These are phyloP conservation scores for Nakazawaea sp. DNA, from an alignment of 805 yeast genomes.

Conservation along the genomic window DNA sequence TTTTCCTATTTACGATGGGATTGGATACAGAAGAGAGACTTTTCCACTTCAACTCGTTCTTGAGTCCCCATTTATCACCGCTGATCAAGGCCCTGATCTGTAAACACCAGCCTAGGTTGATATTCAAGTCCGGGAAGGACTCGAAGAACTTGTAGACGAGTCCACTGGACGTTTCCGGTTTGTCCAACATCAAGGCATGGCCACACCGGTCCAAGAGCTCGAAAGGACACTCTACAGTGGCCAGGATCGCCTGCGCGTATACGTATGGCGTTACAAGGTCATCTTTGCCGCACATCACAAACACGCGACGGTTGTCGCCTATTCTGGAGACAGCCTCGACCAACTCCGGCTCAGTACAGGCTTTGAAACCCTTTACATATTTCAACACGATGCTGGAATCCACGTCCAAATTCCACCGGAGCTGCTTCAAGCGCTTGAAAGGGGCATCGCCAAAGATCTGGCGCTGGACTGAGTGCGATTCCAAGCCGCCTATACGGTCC, in stretches of 20 bases:
- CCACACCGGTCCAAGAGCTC: slow-evolving; percentile 45
- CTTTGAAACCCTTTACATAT: slow-evolving; percentile 44
- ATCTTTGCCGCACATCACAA: slow-evolving; percentile 51
- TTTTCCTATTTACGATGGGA: slow-evolving; percentile 26
- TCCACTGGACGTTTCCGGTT: slow-evolving; percentile 61
- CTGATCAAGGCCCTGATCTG: slow-evolving; percentile 53
- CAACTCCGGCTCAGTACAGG: slow-evolving; percentile 38
- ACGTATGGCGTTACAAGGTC: slow-evolving; percentile 50
- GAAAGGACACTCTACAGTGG: slow-evolving; percentile 22
- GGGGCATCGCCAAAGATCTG: slow-evolving; percentile 33
- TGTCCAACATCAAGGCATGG: slow-evolving; percentile 56
- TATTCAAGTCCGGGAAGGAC: slow-evolving; percentile 39
- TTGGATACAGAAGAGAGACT: slow-evolving; percentile 43
- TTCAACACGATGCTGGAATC: slow-evolving; percentile 45
- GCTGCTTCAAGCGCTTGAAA: slow-evolving; percentile 45
- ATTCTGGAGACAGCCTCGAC: slow-evolving; percentile 28
- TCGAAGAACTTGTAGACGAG: slow-evolving; percentile 51
- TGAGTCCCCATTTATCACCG: slow-evolving; percentile 75
- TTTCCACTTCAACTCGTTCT: slow-evolving; percentile 70
- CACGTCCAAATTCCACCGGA: slow-evolving; percentile 67
- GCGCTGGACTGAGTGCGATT: slow-evolving; percentile 52
- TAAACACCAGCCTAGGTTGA: slow-evolving; percentile 68
- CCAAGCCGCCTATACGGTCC: slow-evolving; percentile 59
- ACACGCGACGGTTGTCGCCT: slow-evolving; percentile 34
- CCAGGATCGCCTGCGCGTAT: slow-evolving; percentile 24